Conservation (phyloP, 1,139 yeast species). For the Candida smagusa region DNA sequence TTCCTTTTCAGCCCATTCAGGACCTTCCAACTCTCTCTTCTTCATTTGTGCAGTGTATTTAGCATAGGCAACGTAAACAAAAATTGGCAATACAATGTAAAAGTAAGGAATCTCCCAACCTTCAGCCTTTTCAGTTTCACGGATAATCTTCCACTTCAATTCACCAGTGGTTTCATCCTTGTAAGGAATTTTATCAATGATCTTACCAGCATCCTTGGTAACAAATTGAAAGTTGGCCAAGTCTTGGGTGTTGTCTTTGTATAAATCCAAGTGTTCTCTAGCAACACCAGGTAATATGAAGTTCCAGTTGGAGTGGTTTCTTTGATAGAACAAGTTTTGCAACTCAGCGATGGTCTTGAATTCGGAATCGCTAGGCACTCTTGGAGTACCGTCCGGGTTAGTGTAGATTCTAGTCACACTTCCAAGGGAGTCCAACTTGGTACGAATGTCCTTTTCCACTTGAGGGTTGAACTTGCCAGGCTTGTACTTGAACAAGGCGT, state of each 20-base stretch:
- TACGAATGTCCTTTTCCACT: conserved; percentile 43
- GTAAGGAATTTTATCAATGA: conserved; percentile 81
- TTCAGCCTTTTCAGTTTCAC: conserved; percentile 72
- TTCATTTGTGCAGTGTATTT: conserved; percentile 46
- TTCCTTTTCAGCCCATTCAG: conserved; percentile 85
- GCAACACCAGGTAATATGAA: conserved; percentile 53
- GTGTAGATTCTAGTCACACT: conserved; percentile 61
- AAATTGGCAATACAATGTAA: conserved; percentile 66
- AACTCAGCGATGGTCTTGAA: conserved; percentile 72
- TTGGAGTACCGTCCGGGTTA: conserved; percentile 74
- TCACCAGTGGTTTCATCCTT: conserved; percentile 78
- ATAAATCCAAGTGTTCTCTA: conserved; percentile 56
- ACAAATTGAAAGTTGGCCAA: conserved; percentile 59
- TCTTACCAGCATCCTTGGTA: conserved; percentile 61
- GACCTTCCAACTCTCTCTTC: conserved; percentile 43
- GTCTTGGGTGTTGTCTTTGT: conserved; percentile 61
- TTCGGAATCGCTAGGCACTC: conserved; percentile 70
- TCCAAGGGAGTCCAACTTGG: conserved; percentile 47
- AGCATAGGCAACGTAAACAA: conserved; percentile 40
- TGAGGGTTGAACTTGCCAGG: conserved; percentile 38
- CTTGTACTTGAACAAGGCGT: conserved; percentile 37
- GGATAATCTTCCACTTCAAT: conserved; percentile 73
- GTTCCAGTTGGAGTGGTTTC: conserved; percentile 63
- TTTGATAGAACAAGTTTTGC: conserved; percentile 56
- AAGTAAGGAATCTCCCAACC: conserved; percentile 84